Base-by-base conservation (phyloP, 306 rosid species). In the Trifolium repens region DNA sequence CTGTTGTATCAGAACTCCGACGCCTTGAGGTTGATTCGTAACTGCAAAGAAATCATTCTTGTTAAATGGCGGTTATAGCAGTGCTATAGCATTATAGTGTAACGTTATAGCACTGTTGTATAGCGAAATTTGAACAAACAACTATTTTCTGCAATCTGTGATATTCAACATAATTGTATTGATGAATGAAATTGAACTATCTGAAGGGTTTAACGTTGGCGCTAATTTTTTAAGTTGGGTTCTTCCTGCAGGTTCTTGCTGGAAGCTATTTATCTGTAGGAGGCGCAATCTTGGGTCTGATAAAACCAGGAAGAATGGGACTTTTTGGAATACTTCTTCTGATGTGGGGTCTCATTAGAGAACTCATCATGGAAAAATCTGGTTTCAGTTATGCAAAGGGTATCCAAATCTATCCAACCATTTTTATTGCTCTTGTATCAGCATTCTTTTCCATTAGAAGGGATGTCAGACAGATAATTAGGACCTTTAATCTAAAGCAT, bases 251-350 rank as follows among this genome's bases (percentile, higher is more conserved):
- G 98, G 89, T 93, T 83, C 72, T 90, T 66, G 94, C 79, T 12
- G 97, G 98, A 83, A 86, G 98, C 86, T 94, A 94, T 76, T 75
- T 94, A 53, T 76, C 87, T 4, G 96, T 90, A 24, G 93, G 83
- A 76, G 98, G 97, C 72, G 94, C 97, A 71, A 71, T 91, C 34
- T 30, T 63, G 59, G 88, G 98, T 59, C 62, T 88, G 58, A 73
- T 90, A 60, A 90, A 69, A 81, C 91, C 87, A 11, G 90, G 96
- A 5, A 88, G 94, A 84, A 83, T 82, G 89, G 82, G 96, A 74
- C 79, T 91, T 65, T 79, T 85, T 54, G 96, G 97, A 50, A 82
- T 81, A 69, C 91, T 94, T 30, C 77, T 91, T 74, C 39, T 90
- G 12, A 37, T 86, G 46, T 94, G 96, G 96, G 97, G 94, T 52